Base-by-base conservation (phyloP, 331 rosid genomes). In the Dryas integrifolia region DNA sequence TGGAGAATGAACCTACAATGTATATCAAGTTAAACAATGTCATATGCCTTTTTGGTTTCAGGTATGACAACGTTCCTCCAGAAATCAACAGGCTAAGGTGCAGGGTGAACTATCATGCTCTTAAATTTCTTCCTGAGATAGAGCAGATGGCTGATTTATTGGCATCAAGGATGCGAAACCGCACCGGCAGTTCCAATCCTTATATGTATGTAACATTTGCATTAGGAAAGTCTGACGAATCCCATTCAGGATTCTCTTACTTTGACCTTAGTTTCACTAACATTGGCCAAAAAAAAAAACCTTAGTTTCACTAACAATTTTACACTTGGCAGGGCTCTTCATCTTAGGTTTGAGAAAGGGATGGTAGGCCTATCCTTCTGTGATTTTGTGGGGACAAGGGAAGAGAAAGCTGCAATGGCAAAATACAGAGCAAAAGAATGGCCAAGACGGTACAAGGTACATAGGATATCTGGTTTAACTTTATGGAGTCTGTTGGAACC, bases 311-410 rank as follows among this genome's bases (percentile, higher is more conserved):
- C 67, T 89, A 72, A 87, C 77, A 72, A 53, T 50, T 84, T 83
- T 61, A 63, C 76, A 61, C 21, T 73, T 46, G 52, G 65, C 91
- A 95, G 99, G 99, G 99, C 99, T 76, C 88, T 95, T 81, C 99
- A 95, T 90, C 96, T 95, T 73, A 87, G 99, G 76, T 95, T 95
- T 76, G 99, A 95, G 85, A 95, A 95, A 81, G 99, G 99, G 79
- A 95, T 95, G 99, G 99, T 95, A 57, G 99, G 99, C 41, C 85
- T 95, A 30, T 95, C 99, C 15, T 95, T 95, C 76, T 95, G 99
- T 81, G 99, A 95, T 83, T 95, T 95, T 82, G 99, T 95, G 75
- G 99, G 98, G 78, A 92, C 98, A 76, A 89, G 99, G 74, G 94
- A 92, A 61, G 99, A 95, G 88, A 95, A 95, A 84, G 93, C 87